Base-by-base conservation (phyloP, 768 basidiomycete genomes). In the Rhizopogon roseolus region DNA sequence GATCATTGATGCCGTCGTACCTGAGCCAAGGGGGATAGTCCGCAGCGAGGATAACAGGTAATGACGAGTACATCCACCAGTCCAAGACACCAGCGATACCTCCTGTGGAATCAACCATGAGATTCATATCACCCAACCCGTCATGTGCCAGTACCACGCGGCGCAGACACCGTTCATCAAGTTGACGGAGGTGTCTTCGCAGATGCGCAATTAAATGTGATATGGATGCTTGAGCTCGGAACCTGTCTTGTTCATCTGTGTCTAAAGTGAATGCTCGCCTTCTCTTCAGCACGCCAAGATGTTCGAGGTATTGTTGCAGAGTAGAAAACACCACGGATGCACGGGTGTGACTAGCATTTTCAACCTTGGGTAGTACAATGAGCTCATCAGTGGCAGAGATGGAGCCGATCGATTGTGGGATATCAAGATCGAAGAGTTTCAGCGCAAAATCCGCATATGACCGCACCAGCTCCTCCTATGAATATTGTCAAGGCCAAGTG, bases 11-110 rank as follows among this genome's bases (percentile, higher is more conserved):
- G n/a, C 60, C 64, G 27, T 60, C 60, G 25, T 63, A 64, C 14
- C 58, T 55, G 2, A 67, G 53, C 60, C 64, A 67, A 1, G 34
- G 16, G 5, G 66, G 66, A 46, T 64, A 59, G n/a, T 56, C 37
- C 22, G 59, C 66, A 6, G 59, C 66, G 5, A 66, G 52, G 2
- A 58, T 57, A 10, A 59, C 60, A 19, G 66, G 65, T 3, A 50
- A 32, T 6, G 61, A 43, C 6, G 52, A 43, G 42, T 66, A 62
- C 44, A 16, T 42, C 49, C 59, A 62, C 66, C 65, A 67, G 39
- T 62, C 65, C 7, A 64, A 41, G 32, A 65, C 34, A 10, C 54
- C 60, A 19, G 58, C 54, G 25, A 67, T 41, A 4, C 42, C 22
- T 4, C 64, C 58, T 25, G 52, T 50, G 8, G 17, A 52, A 44